Evolutionary conservation across 257 asterid species (phyloP).

Genomic region (Fraxinus anomala): DNA sequence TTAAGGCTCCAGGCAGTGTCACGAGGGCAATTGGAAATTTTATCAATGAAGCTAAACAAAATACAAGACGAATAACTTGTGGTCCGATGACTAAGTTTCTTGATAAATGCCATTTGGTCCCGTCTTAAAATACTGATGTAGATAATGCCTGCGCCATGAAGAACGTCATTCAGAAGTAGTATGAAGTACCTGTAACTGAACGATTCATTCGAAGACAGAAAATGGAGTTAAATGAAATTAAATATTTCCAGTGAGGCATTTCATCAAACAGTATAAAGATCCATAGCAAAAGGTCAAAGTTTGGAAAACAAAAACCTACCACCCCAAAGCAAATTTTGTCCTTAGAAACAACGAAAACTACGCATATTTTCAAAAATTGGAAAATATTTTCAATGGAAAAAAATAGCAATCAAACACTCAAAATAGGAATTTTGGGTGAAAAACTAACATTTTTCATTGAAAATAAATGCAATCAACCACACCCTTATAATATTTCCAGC

Average conservation of each 20-base stretch:
- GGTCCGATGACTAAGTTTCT: conserved; percentile 38
- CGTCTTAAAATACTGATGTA: background rate
- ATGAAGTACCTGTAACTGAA: background rate
- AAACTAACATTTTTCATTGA: no score
- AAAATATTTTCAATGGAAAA: no score
- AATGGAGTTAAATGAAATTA: background rate
- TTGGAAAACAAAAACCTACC: no score
- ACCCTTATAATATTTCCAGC: background rate
- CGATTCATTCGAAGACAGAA: no score
- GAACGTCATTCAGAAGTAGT: background rate
- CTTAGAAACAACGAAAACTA: no score
- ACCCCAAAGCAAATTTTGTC: no score
- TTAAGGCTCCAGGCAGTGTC: conserved; percentile 27
- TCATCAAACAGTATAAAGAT: background rate
- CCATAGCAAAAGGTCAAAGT: background rate
- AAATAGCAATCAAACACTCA: no score
- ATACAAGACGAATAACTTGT: conserved; percentile 20
- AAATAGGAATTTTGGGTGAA: no score
- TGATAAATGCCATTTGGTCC: conserved; percentile 43
- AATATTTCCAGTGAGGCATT: background rate
- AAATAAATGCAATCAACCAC: no score
- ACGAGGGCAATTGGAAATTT: conserved; percentile 26
- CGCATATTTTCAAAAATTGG: no score
- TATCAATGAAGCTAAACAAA: conserved; percentile 32
- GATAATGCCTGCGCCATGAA: background rate